Percentiles rank a stretch among this genome's conserved stretches.
These are phyloP conservation scores for Globisporangium alternatum DNA, from an alignment of 352 stramenopile species.

Conservation along the genomic window DNA sequence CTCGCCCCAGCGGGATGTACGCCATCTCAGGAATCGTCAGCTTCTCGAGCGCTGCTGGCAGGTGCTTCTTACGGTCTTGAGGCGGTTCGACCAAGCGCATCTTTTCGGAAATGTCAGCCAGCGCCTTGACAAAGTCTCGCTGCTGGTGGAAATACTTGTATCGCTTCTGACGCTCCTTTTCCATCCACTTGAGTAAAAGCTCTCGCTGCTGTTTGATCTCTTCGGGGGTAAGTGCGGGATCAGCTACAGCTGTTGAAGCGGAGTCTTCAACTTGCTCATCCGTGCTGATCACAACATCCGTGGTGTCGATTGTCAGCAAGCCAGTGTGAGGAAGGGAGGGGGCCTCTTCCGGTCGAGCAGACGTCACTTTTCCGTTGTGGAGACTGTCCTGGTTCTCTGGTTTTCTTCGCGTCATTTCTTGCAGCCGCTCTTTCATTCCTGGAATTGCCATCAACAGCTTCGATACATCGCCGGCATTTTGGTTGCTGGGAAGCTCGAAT, in stretches of 20 bases:
- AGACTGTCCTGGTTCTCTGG: slow-evolving; percentile 7
- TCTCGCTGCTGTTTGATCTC: slow-evolving; percentile 35
- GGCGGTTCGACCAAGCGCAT: slow-evolving; percentile 67
- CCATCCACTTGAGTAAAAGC: slow-evolving; percentile 71
- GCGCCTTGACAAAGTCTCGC: slow-evolving; percentile 66
- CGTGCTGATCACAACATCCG: background rate
- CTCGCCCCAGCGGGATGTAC: slow-evolving; percentile 70
- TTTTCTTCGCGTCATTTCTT: slow-evolving; percentile 25
- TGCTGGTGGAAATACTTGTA: slow-evolving; percentile 84
- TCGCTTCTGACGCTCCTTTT: slow-evolving; percentile 70
- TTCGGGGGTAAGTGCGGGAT: slow-evolving; percentile 1
- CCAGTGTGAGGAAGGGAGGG: background rate
- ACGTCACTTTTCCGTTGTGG: slow-evolving; percentile 2
- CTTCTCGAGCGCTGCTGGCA: slow-evolving; percentile 40
- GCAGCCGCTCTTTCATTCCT: slow-evolving; percentile 46
- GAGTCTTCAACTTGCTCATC: background rate
- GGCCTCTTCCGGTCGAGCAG: slow-evolving; percentile 12
- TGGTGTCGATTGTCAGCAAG: slow-evolving; percentile 8
- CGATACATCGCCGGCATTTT: slow-evolving; percentile 33
- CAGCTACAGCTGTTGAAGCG: background rate
- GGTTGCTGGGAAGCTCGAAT: slow-evolving; percentile 45
- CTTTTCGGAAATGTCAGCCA: slow-evolving; percentile 69
- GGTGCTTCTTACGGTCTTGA: slow-evolving; percentile 57
- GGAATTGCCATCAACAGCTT: slow-evolving; percentile 54
- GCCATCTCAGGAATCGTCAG: slow-evolving; percentile 65